Base-by-base conservation (phyloP, 106 monocot species). In the Acorus calamus region DNA sequence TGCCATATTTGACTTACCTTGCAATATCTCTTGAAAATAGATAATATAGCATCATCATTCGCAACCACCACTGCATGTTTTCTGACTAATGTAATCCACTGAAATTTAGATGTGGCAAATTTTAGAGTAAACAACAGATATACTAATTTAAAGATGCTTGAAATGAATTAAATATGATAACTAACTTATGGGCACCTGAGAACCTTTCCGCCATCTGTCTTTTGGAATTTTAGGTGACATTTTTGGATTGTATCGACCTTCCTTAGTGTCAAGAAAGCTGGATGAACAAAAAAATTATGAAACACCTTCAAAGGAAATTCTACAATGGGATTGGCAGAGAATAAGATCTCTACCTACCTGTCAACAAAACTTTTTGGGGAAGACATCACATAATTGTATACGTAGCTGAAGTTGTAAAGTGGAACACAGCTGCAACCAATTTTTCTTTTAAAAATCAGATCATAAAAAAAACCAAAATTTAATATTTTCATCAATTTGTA, bases 191-290 rank as follows among this genome's bases (percentile, higher is more conserved):
- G 52, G 46, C 50, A 96, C 96, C 91, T 96, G 96, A 46, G 96
- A 96, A 74, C 96, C 96, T 91, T 96, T 96, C 64, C 90, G 84
- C 96, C 96, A 96, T 74, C 77, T 91, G 47, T 74, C 71, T 72
- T 83, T 81, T 42, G 82, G 80, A 48, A 96, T 85, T 50, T 53
- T 50, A 76, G 82, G 85, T 72, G 78, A 78, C 96, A 96, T 96
- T 62, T 91, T 88, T 14, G 71, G 74, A 69, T 85, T 87, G 73
- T 96, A 96, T 45, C 96, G 84, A 43, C 66, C 64, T 57, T 88
- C 83, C 50, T 85, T 91, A 60, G 77, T 66, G 74, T 85, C 79
- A 54, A 72, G 55, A 75, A 96, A 96, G 67, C 91, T 96, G 62
- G 66, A 71, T 53, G 7, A 45, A 6, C 60, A 44, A 49, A 11